These are phyloP conservation scores for Blastobotrys peoriensis DNA, from an alignment of 805 yeast species.

Conservation along the genomic window DNA sequence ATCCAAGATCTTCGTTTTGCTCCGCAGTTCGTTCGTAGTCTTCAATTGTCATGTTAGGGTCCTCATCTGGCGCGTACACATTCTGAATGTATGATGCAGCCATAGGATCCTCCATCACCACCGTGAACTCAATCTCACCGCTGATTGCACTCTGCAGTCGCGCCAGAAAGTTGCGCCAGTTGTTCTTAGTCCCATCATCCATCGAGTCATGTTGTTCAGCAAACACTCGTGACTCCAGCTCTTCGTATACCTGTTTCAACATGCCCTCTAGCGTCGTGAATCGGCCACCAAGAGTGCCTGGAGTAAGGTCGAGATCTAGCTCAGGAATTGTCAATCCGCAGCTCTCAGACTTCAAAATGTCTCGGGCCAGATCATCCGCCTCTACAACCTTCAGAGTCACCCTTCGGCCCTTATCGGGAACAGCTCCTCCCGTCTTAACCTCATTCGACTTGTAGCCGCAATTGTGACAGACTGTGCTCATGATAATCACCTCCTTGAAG, in stretches of 20 bases:
- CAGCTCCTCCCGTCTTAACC: constrained; percentile 97
- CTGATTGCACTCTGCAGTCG: constrained; percentile 69
- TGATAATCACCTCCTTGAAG: constrained; percentile 92
- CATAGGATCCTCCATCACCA: constrained; percentile 87
- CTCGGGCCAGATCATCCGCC: constrained; percentile 89
- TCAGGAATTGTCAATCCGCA: constrained; percentile 86
- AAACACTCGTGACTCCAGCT: constrained; percentile 77
- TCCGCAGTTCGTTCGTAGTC: constrained; percentile 84
- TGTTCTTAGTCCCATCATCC: constrained; percentile 67
- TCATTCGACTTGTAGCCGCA: constrained; percentile 97
- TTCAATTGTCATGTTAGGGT: constrained; percentile 90
- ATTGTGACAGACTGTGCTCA: constrained; percentile 87
- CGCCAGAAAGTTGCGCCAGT: constrained; percentile 78
- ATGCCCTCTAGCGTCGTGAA: constrained; percentile 97
- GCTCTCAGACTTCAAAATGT: constrained; percentile 88
- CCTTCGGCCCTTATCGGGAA: constrained; percentile 77
- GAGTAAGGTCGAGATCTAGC: constrained; percentile 79
- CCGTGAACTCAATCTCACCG: constrained; percentile 78
- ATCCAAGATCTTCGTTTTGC: constrained; percentile 89
- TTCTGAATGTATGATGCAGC: constrained; percentile 95
- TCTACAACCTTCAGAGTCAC: constrained; percentile 73
- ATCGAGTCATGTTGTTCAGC: constrained; percentile 85
- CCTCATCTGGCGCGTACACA: constrained; percentile 97
- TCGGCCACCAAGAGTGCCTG: constrained; percentile 97
- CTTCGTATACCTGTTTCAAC: constrained; percentile 81